Evolutionary conservation across 495 filamentous ascomycete genomes (phyloP).

Genomic region (Xanthoparmelia taractica): DNA sequence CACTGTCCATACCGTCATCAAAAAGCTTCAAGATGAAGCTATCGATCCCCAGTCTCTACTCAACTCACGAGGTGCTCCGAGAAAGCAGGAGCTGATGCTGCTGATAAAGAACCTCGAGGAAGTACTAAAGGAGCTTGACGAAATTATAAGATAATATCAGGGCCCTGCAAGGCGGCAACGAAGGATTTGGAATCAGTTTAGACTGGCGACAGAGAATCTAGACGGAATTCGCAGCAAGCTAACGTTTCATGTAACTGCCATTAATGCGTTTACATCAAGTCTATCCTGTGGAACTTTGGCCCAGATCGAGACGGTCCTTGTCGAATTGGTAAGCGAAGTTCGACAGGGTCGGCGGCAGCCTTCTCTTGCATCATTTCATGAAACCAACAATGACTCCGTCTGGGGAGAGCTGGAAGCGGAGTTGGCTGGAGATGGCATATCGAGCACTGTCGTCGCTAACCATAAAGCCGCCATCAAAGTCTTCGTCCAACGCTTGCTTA

Average conservation of each 20-base stretch:
- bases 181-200: constrained; percentile 9
- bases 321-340: too few relatives aligned
- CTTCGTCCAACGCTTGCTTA: too few relatives aligned
- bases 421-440: too few relatives aligned
- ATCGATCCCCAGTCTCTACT: background rate
- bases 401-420: too few relatives aligned
- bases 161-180: background rate
- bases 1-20: background rate
- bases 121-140: constrained; percentile 1
- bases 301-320: constrained; percentile 10
- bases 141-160: background rate
- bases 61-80: constrained; percentile 2
- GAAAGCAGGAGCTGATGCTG: constrained; percentile 3
- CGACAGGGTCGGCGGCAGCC: too few relatives aligned
- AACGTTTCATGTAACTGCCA: too few relatives aligned
- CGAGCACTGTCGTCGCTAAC: too few relatives aligned
- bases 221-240: background rate
- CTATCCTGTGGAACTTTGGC: background rate
- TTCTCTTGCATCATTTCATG: too few relatives aligned
- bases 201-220: background rate
- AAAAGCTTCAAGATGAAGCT: constrained; percentile 7
- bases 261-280: too few relatives aligned
- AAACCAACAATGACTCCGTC: too few relatives aligned
- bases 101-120: background rate
- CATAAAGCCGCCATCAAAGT: too few relatives aligned